These are phyloP conservation scores for Penicillium desertorum DNA, from an alignment of 495 filamentous ascomycete genomes.

Conservation along the genomic window DNA sequence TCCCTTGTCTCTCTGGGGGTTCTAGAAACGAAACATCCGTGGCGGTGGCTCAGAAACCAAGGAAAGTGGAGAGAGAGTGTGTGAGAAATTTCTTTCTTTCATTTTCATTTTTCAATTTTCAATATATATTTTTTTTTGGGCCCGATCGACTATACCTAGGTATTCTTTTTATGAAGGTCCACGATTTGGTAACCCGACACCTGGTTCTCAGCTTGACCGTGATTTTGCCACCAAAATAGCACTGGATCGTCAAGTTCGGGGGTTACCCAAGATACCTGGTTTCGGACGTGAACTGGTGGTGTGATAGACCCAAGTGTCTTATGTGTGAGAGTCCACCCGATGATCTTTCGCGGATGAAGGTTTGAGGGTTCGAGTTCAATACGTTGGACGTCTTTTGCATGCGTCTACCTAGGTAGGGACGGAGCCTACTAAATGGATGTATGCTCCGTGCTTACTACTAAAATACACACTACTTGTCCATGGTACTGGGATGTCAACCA, in stretches of 20 bases:
- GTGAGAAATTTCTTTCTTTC: neutral
- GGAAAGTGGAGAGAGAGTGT: constrained; percentile 8
- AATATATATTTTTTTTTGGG: no score
- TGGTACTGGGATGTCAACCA: constrained; percentile 20
- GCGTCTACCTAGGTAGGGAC: constrained; percentile 5
- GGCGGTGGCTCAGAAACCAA: constrained; percentile 30
- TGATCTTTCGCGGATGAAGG: constrained; percentile 5
- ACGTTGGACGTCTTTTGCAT: constrained; percentile 2
- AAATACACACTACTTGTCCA: constrained; percentile 17
- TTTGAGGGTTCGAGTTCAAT: constrained; percentile 4
- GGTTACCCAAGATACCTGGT: constrained; percentile 11
- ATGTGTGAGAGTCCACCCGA: constrained; percentile 5
- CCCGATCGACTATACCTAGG: neutral
- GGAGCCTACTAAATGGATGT: neutral
- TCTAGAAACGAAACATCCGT: constrained; percentile 35
- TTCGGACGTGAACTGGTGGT: constrained; percentile 9
- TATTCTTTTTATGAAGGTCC: neutral
- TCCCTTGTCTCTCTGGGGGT: constrained; percentile 28
- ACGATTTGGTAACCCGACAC: neutral
- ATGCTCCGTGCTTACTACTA: constrained; percentile 2
- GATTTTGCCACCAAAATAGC: constrained; percentile 12
- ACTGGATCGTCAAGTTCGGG: constrained; percentile 15
- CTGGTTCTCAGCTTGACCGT: constrained; percentile 12
- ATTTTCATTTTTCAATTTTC: neutral
- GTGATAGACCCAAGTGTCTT: constrained; percentile 7